Conservation (phyloP, 176 grass and related monocot genomes). For the Ananas comosus region DNA sequence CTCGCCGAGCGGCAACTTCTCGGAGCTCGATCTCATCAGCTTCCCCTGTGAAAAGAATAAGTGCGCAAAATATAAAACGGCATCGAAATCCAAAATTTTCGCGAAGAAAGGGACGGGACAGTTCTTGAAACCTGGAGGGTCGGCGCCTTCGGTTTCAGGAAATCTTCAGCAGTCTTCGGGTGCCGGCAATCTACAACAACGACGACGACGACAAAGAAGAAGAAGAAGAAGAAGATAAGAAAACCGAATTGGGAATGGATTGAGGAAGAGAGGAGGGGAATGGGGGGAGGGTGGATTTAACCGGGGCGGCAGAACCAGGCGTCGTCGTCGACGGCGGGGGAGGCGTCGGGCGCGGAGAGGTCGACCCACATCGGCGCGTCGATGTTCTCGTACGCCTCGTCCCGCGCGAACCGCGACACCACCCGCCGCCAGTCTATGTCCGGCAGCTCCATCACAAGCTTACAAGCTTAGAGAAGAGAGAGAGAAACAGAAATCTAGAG, state of each 20-base stretch:
- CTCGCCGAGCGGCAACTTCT: conserved; percentile 60
- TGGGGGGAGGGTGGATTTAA: background rate
- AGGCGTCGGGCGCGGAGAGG: conserved; percentile 39
- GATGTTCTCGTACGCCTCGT: conserved; percentile 89
- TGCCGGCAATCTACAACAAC: conserved; percentile 71
- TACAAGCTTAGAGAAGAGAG: background rate
- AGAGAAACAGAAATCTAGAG: background rate
- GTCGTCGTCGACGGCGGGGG: conserved; percentile 45
- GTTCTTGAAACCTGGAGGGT: conserved; percentile 55
- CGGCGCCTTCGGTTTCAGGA: conserved; percentile 33
- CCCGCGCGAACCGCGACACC: conserved; percentile 65
- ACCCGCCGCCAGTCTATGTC: conserved; percentile 88
- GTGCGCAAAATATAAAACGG: background rate
- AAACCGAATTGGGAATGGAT: background rate
- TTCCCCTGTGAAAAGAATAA: conserved; percentile 40
- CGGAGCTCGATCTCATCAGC: conserved; percentile 62
- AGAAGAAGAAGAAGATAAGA: background rate
- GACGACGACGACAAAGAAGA: background rate
- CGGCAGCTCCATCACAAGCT: conserved; percentile 56
- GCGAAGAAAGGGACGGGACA: background rate
- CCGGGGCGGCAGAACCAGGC: conserved; percentile 92
- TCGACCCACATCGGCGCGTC: conserved; percentile 76
- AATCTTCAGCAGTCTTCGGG: conserved; percentile 64
- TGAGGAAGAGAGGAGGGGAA: background rate
- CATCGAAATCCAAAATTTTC: background rate